A percentile compares a stretch with the other conserved stretches of the same genome.
These are phyloP conservation scores for Poterioochromonas sp. DNA, from an alignment of 352 stramenopile genomes.

Conservation along the genomic window DNA sequence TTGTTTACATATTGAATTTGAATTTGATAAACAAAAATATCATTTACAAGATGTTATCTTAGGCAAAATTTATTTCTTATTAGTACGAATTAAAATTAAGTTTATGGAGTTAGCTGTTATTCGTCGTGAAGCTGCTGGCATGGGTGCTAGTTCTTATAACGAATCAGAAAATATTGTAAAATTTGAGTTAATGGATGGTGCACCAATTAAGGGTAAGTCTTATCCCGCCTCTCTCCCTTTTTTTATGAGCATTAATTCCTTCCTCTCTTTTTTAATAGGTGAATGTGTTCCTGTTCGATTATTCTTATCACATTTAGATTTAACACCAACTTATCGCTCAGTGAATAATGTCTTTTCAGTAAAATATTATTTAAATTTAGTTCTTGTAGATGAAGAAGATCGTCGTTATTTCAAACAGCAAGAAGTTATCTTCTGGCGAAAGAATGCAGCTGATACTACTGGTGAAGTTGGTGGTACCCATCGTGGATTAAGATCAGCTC, in stretches of 20 bases:
- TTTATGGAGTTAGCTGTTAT: slow-evolving; percentile 96
- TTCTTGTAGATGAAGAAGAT: slow-evolving; percentile 97
- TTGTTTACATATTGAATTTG: slow-evolving; percentile 98
- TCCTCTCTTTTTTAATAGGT: slow-evolving; percentile 28
- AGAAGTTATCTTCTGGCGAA: slow-evolving; percentile 65
- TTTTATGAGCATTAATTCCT: not conserved
- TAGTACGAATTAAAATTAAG: slow-evolving; percentile 98
- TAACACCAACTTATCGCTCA: slow-evolving; percentile 69
- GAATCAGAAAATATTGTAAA: slow-evolving; percentile 93
- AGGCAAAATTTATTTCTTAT: slow-evolving; percentile 93
- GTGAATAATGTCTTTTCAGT: slow-evolving; percentile 59
- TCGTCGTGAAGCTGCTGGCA: slow-evolving; percentile 78
- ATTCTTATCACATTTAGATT: slow-evolving; percentile 65
- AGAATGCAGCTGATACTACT: not conserved
- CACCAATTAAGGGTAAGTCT: slow-evolving; percentile 72
- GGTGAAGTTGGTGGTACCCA: not conserved
- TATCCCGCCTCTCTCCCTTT: not conserved
- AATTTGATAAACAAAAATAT: slow-evolving; percentile 92
- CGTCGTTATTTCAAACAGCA: slow-evolving; percentile 99
- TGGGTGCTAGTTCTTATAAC: slow-evolving; percentile 63
- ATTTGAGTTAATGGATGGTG: slow-evolving; percentile 98
- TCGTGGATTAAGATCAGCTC: not conserved
- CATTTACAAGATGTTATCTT: slow-evolving; percentile 90
- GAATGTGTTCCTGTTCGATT: slow-evolving; percentile 92
- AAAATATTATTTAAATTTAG: slow-evolving; percentile 92